Evolutionary conservation across 805 yeast genomes (phyloP).

Genomic region (Suhomyces sp.): DNA sequence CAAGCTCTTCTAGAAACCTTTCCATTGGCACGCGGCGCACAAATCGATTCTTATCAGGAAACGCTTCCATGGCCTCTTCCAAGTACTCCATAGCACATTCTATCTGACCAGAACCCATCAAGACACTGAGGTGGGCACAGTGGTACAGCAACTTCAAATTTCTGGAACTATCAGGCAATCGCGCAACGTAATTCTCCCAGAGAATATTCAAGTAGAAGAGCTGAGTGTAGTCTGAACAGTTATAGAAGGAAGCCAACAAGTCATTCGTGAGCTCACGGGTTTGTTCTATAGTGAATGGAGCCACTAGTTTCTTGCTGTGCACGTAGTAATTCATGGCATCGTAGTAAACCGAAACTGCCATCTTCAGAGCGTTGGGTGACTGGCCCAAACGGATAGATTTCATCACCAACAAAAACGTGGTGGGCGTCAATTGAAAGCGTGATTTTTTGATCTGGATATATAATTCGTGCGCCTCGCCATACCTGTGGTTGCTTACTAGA

Average conservation of each 20-base stretch:
- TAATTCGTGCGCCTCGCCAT: neutral
- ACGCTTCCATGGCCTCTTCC: slow-evolving; percentile 1
- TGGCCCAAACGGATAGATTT: neutral
- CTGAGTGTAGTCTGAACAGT: slow-evolving; percentile 19
- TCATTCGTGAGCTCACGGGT: neutral
- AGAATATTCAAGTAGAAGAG: slow-evolving; percentile 19
- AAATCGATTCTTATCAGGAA: neutral
- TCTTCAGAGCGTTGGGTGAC: slow-evolving; percentile 4
- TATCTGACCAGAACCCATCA: slow-evolving; percentile 23
- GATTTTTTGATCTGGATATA: neutral
- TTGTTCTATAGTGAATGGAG: slow-evolving; percentile 5
- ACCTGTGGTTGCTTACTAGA: neutral
- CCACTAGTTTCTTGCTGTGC: slow-evolving; percentile 7
- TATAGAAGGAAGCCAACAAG: slow-evolving; percentile 7
- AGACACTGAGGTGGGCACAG: slow-evolving; percentile 19
- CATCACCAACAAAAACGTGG: slow-evolving; percentile 1
- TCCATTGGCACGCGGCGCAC: slow-evolving; percentile 2
- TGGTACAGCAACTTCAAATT: slow-evolving; percentile 18
- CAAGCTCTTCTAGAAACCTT: slow-evolving; percentile 2
- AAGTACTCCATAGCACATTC: slow-evolving; percentile 21
- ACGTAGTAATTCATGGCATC: slow-evolving; percentile 8
- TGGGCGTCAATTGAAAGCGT: neutral
- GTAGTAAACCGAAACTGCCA: slow-evolving; percentile 6
- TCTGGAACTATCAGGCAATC: slow-evolving; percentile 2
- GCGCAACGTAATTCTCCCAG: slow-evolving; percentile 17